Percentiles rank a stretch among this genome's conserved stretches.
phyloP scores from a whole-genome alignment of 2,329 filamentous ascomycete species.

The Trematosphaeria pertusa region DNA sequence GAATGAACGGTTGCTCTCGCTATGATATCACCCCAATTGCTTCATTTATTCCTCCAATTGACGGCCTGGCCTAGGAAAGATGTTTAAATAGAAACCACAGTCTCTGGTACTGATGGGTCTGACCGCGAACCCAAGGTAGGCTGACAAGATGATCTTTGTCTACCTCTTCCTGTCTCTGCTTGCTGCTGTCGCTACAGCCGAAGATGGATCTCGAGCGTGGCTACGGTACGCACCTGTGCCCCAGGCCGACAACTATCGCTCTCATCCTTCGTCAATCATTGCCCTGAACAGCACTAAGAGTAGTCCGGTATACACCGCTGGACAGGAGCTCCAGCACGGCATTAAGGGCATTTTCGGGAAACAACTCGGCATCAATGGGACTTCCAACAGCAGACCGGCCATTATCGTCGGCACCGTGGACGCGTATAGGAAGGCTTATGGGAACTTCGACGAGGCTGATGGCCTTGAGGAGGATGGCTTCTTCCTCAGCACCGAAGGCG shows the following conservation, averaged over 20 bases:
- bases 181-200: constrained; percentile 54
- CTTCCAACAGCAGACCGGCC: constrained; percentile 17
- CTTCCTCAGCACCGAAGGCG: constrained; percentile 60
- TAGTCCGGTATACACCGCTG: constrained; percentile 67
- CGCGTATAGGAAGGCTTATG: constrained; percentile 50
- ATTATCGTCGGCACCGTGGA: constrained; percentile 60
- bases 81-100: constrained; percentile 1
- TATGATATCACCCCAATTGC: constrained; percentile 11
- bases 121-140: background rate
- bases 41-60: constrained; percentile 20
- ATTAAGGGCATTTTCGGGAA: constrained; percentile 65
- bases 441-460: constrained; percentile 38
- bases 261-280: constrained; percentile 59
- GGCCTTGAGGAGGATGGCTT: constrained; percentile 66
- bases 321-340: constrained; percentile 64
- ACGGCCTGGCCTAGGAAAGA: background rate
- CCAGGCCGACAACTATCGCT: constrained; percentile 45
- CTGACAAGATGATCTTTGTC: background rate
- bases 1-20: constrained; percentile 13
- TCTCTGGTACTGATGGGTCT: background rate
- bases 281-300: constrained; percentile 61
- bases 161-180: constrained; percentile 1
- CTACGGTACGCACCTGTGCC: constrained; percentile 67
- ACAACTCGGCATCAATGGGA: constrained; percentile 46
- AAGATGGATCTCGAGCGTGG: constrained; percentile 69